Evolutionary conservation across 2,329 filamentous ascomycete species (phyloP), one percentile per base, ranked within the genome.

Genomic region (Microdochium trichocladiopsis): DNA sequence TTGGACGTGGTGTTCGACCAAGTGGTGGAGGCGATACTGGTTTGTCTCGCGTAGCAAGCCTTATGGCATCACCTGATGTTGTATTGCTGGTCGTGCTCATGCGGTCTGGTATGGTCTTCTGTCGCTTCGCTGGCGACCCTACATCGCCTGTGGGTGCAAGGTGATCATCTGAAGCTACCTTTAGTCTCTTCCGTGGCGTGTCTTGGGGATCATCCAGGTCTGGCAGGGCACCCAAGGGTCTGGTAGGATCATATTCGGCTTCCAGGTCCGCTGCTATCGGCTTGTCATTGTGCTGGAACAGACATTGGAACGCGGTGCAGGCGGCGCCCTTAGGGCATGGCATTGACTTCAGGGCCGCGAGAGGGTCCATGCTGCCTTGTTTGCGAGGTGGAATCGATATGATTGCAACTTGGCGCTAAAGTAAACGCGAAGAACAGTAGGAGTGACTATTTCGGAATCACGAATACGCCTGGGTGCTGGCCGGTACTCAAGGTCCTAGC

Each of bases 301-400:
- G 69, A 58, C 76, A 79, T 54, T 73, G 68, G 57, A 76, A 77
- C 16, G 76, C 74, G 9, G 70, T 74, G 58, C 76, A 79, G 2
- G 55, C 65, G 48, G 71, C 66, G 50, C 76, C 76, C 21, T 73
- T 74, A 5, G 76, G 76, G 57, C 76, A 79, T 10, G 75, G 73
- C 48, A 79, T 72, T 53, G 70, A 71, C 58, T 77, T 78, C 55
- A 79, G 72, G 41, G 61, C 57, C 12, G 61, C 61, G 36, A 66
- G 56, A 18, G 47, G 23, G 24, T 48, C 47, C 47, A 48, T 48
- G 23, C 41, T 45, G 41, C 11, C 5, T 4, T 45, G 41, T 45
- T 45, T 45, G 41, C 6, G 41, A 18, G 18, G 22, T 21, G 41
- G 41, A 16, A 45, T 5, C 5, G 41, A 45, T 6, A 10, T 22